These are phyloP conservation scores for Leishmania braziliensis DNA, from an alignment of 208 protist genomes.

Conservation along the genomic window DNA sequence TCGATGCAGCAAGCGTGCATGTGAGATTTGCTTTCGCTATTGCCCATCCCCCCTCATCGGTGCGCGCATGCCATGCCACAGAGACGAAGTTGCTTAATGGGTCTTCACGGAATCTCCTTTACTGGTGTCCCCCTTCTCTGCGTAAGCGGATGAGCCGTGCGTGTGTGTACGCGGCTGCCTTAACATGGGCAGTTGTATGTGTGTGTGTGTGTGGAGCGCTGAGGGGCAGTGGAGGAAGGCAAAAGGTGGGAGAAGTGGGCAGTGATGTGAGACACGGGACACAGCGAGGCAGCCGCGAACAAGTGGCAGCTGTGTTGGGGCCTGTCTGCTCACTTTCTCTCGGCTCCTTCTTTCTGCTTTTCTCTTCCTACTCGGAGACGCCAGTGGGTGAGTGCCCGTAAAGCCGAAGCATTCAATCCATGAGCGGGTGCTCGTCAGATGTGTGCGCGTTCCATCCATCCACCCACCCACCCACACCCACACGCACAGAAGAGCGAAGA, in stretches of 20 bases:
- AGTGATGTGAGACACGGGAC: background rate
- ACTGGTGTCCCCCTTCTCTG: background rate
- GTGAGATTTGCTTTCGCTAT: background rate
- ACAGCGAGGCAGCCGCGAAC: background rate
- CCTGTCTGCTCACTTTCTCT: background rate
- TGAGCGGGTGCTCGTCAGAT: background rate
- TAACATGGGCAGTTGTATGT: too few relatives aligned
- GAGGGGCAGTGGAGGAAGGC: background rate
- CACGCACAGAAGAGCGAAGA: background rate
- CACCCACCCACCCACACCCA: background rate
- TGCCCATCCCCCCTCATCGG: background rate
- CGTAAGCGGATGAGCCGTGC: background rate
- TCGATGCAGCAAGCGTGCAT: background rate
- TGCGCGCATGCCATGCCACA: background rate
- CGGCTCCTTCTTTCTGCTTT: background rate
- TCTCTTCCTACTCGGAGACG: background rate
- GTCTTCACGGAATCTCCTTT: background rate
- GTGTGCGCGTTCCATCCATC: background rate
- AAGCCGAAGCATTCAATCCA: background rate
- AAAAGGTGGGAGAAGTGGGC: background rate
- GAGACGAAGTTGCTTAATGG: background rate
- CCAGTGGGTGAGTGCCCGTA: background rate
- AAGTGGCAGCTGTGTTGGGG: background rate
- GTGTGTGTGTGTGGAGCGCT: background rate
- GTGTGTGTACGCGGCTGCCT: background rate